These are phyloP conservation scores for Leccinum incarnatum DNA, from an alignment of 768 basidiomycete genomes.

Conservation along the genomic window DNA sequence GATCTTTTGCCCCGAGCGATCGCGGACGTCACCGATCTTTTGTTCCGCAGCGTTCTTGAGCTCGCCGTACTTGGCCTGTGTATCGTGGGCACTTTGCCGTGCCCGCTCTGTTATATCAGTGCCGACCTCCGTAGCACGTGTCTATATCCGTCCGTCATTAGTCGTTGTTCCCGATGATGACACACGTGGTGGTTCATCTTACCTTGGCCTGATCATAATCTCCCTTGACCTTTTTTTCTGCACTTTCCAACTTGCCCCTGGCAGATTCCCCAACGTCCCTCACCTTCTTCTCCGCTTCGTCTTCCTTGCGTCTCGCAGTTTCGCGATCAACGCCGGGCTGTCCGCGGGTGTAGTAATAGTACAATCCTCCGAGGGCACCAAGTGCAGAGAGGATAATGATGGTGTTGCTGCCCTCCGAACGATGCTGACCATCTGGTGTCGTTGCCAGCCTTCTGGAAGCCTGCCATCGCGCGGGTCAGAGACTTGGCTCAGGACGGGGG, in stretches of 20 bases:
- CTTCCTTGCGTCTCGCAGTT: slow-evolving; percentile 32
- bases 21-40: slow-evolving; percentile 24
- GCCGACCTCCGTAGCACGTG: slow-evolving; percentile 22
- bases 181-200: not conserved
- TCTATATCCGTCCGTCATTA: not conserved
- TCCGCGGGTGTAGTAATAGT: slow-evolving; percentile 36
- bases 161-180: no score
- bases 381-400: slow-evolving; percentile 31
- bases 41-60: slow-evolving; percentile 27
- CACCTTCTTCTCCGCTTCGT: slow-evolving; percentile 30
- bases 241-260: slow-evolving; percentile 29
- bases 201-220: slow-evolving; percentile 39
- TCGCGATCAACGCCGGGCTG: slow-evolving; percentile 20
- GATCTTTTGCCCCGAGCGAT: slow-evolving; percentile 25
- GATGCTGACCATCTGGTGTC: slow-evolving; percentile 1
- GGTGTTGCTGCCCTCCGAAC: slow-evolving; percentile 22
- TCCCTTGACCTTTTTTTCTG: slow-evolving; percentile 28
- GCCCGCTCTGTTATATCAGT: slow-evolving; percentile 26
- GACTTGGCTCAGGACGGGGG: not conserved
- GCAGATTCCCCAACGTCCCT: slow-evolving; percentile 29
- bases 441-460: slow-evolving; percentile 16
- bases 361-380: slow-evolving; percentile 35
- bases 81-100: slow-evolving; percentile 24
- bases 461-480: slow-evolving; percentile 5
- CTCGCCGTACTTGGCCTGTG: slow-evolving; percentile 22